phyloP scores from a whole-genome alignment of 2,329 filamentous ascomycete genomes.

The Allantophomopsis cytisporea region DNA sequence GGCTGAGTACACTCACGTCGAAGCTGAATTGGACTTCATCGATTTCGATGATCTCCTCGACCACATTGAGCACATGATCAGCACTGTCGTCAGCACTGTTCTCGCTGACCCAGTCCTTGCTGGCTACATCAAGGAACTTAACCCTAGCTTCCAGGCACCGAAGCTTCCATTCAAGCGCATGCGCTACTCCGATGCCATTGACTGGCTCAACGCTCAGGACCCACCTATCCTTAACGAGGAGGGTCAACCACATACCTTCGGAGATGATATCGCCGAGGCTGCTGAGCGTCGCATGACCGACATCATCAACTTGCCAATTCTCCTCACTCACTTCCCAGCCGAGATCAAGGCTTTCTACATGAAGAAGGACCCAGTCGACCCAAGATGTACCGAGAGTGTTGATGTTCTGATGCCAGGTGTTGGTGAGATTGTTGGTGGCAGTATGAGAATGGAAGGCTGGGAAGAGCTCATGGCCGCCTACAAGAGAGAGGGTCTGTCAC shows the following conservation, averaged over 20 bases:
- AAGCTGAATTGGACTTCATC: conserved; percentile 95
- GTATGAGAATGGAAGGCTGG: conserved; percentile 86
- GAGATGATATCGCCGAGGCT: conserved; percentile 95
- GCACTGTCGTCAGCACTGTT: conserved; percentile 63
- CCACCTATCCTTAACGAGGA: conserved; percentile 79
- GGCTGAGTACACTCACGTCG: conserved; percentile 92
- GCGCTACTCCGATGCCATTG: conserved; percentile 86
- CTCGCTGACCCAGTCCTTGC: conserved; percentile 62
- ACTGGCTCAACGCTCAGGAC: conserved; percentile 82
- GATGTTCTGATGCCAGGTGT: conserved; percentile 79
- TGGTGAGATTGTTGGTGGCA: conserved; percentile 86
- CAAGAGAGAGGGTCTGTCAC: conserved; percentile 72
- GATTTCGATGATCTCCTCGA: conserved; percentile 74
- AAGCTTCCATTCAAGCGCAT: conserved; percentile 84
- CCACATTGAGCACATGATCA: conserved; percentile 63
- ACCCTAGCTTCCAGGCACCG: conserved; percentile 79
- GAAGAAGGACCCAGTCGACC: conserved; percentile 72
- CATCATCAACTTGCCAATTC: conserved; percentile 86
- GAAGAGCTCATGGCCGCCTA: conserved; percentile 85
- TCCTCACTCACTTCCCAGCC: conserved; percentile 91
- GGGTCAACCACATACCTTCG: conserved; percentile 77
- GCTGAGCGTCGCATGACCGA: conserved; percentile 97
- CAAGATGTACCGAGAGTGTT: conserved; percentile 81
- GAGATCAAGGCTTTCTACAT: conserved; percentile 99
- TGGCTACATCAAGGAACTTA: conserved; percentile 67